A percentile compares a stretch with the other conserved stretches of the same genome.
Evolutionary conservation across 345 rosid species (phyloP).

Genomic region (Eucalyptus guilfoylei): DNA sequence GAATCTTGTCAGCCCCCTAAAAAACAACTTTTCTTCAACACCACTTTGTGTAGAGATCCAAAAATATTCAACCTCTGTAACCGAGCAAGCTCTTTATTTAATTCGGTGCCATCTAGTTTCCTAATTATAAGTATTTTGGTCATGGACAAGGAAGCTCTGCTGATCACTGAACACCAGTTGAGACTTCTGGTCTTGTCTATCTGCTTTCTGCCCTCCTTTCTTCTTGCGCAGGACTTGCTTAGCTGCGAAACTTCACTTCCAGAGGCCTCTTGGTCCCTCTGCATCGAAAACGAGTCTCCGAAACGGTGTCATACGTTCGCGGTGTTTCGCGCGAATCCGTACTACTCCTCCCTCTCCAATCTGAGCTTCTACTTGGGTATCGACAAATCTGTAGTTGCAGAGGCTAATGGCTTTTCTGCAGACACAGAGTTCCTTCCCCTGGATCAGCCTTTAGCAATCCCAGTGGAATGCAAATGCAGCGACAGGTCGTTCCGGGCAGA

Average conservation of each 20-base stretch:
- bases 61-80: slow-evolving; percentile 11
- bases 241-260: slow-evolving; percentile 37
- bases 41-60: slow-evolving; percentile 34
- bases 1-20: slow-evolving; percentile 27
- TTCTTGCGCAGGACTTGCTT: slow-evolving; percentile 21
- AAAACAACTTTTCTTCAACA: background rate
- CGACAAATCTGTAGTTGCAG: slow-evolving; percentile 19
- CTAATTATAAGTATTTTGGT: background rate
- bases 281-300: slow-evolving; percentile 6
- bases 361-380: slow-evolving; percentile 47
- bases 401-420: slow-evolving; percentile 36
- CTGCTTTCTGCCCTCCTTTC: slow-evolving; percentile 12
- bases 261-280: slow-evolving; percentile 26
- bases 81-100: background rate
- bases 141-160: slow-evolving; percentile 10
- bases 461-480: slow-evolving; percentile 51
- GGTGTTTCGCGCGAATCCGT: slow-evolving; percentile 26
- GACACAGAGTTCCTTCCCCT: slow-evolving; percentile 34
- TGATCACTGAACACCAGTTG: slow-evolving; percentile 15
- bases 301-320: slow-evolving; percentile 44
- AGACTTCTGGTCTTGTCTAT: slow-evolving; percentile 23
- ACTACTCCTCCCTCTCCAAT: slow-evolving; percentile 46
- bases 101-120: background rate
- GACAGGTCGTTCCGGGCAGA: slow-evolving; percentile 44
- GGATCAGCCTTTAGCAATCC: slow-evolving; percentile 43